Base-by-base conservation (phyloP, 2,329 filamentous ascomycete species). In the Epichloe bromicola region DNA sequence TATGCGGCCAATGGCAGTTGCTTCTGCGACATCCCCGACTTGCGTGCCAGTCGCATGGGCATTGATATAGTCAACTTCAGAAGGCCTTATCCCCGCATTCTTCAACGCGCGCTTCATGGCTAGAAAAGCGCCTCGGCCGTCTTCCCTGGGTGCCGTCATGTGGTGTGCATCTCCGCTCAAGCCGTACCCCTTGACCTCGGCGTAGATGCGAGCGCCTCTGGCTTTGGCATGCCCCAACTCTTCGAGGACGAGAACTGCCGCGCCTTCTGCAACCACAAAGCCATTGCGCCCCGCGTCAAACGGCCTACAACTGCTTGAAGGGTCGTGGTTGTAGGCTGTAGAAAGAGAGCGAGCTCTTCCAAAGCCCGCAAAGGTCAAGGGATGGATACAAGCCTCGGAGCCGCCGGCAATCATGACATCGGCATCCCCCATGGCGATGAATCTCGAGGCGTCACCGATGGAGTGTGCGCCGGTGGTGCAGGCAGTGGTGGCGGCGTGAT, bases 321-420 rank as follows among this genome's bases (percentile, higher is more conserved):
- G 89, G 10, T 75, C 66, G 53, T 86, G 71, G 61, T 96, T 96
- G 70, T 82, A 94, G 3, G 75, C 77, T 0, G 88, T 95, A 6
- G 88, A 84, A 37, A 98, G 72, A 49, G 90, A 96, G 53, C 91
- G 80, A 1, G 90, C 88, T 55, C 89, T 79, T 23, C 88, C 85
- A 62, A 98, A 98, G 6, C 91, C 93, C 6, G 90, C 88, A 58
- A 97, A 85, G 2, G 91, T 87, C 42, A 98, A 75, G 10, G 93
- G 93, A 63, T 98, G 91, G 51, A 98, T 91, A 65, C 93, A 98
- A 0, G 91, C 89, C 67, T 98, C 93, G 8, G 91, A 82, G 30
- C 91, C 91, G 41, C 93, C 93, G n/a, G 93, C 89, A 8, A 98
- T 70, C 89, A 98, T 97, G 50, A 97, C 85, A 65, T 95, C 79